Evolutionary conservation across 345 rosid genomes (phyloP), one percentile per base, ranked within the genome.

Genomic region (Eucalyptus dawsonii): DNA sequence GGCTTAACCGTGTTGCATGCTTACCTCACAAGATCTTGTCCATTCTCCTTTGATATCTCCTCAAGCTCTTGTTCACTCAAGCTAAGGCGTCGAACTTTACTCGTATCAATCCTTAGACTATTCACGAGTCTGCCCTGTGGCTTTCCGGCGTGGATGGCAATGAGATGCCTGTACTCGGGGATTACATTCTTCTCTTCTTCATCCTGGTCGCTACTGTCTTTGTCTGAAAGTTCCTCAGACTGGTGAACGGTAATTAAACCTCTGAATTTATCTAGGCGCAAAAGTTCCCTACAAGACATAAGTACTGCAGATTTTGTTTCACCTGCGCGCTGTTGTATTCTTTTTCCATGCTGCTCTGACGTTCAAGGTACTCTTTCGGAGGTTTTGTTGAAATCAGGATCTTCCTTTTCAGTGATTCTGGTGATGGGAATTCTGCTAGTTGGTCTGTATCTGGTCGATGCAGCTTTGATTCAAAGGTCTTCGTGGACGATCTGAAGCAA

Each of bases 311-410:
- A 50, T 40, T 72, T 24, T 27, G 19, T 53, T 86, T 86, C 88
- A 89, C 90, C 86, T 87, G 69, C 10, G 1, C n/a, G 24, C 40
- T 65, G 29, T 49, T 37, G 29, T 58, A 29, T 60, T 88, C 90
- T 88, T 89, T 89, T 81, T 58, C 91, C 56, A 86, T 80, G 11
- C 40, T 86, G 25, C 31, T 90, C 60, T 89, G 90, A 31, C 86
- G 86, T 86, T 93, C 95, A 25, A 93, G 95, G 91, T 94, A 95
- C 89, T 95, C 97, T 91, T 94, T 94, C 22, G 98, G 99, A 40
- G 99, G 98, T 88, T 95, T 97, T n/a, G 99, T 97, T 51, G 98
- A 97, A 90, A 97, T 95, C 94, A 97, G 72, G 54, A 96, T 89
- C 90, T 65, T 95, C 31, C 58, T 93, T 94, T 93, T 96, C 89